Evolutionary conservation across 2,329 filamentous ascomycete species (phyloP), one percentile per base, ranked within the genome.

Genomic region (Aspergillus sp.): DNA sequence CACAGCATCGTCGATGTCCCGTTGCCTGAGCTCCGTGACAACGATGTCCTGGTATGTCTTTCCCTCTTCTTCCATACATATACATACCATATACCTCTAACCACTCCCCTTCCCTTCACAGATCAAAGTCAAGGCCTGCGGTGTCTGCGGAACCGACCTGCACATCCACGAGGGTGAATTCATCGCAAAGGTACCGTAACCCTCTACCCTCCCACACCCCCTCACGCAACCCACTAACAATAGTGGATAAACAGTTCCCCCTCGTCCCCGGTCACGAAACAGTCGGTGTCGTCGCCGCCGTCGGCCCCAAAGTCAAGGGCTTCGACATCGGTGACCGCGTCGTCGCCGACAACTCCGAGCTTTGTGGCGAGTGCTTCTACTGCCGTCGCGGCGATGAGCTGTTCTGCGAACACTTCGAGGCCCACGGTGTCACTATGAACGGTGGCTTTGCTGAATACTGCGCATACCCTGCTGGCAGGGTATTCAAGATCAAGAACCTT

Each of bases 371-470:
- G 74, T 91, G 88, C 78, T 90, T 89, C 81, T 90, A 90, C 79
- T 91, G 88, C 78, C 84, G 86, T 64, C 84, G 87, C 59, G 87
- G 88, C 55, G 83, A 90, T 71, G 81, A 85, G 30, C 77, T 90
- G 50, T 83, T 90, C 58, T 91, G 88, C 73, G 87, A 90, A 75
- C 82, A 88, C 71, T 88, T 89, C 74, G 83, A 86, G 66, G 86
- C 86, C 19, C 87, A 89, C 66, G 87, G 72, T 63, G 76, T 75
- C 41, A 73, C 72, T 72, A 81, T 90, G 75, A 85, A 88, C 63
- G 88, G 88, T 67, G 88, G 88, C 30, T 91, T 91, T 68, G 89
- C 88, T 54, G 88, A 91, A 74, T 91, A 90, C 80, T 84, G 82
- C 64, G 79, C 80, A 13, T 85, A 83, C 66, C 81, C 78, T 59